phyloP scores from a whole-genome alignment of 108 stramenopile species.

The Cyclotella atomus region DNA sequence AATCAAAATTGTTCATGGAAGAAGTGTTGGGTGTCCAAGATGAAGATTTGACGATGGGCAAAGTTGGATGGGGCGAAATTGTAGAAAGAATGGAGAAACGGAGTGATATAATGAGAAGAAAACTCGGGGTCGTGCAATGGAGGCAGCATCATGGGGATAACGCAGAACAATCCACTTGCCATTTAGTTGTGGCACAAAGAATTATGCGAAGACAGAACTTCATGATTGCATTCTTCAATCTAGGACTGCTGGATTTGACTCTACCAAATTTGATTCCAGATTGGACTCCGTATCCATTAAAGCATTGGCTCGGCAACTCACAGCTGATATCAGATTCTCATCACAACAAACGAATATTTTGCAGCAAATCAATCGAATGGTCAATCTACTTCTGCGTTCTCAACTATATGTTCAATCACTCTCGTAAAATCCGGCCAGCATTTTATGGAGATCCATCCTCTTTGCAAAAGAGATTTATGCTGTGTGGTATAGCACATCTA shows the following conservation, averaged over 20 bases:
- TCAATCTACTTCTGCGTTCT: constrained; percentile 89
- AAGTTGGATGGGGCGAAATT: constrained; percentile 79
- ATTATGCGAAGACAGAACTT: constrained; percentile 97
- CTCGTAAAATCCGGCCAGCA: constrained; percentile 85
- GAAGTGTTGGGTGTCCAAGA: constrained; percentile 71
- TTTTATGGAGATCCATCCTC: constrained; percentile 84
- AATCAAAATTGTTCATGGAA: constrained; percentile 67
- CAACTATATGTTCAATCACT: constrained; percentile 98
- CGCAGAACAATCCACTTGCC: constrained; percentile 44
- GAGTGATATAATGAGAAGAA: constrained; percentile 70
- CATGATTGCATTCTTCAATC: constrained; percentile 93
- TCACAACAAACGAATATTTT: constrained; percentile 41
- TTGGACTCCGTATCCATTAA: constrained; percentile 23
- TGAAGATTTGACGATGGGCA: constrained; percentile 82
- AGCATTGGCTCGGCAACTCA: constrained; percentile 12
- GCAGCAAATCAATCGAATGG: constrained; percentile 87
- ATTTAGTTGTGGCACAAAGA: constrained; percentile 79
- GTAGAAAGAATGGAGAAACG: constrained; percentile 66
- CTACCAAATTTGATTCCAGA: constrained; percentile 45
- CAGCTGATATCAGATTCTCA: neutral
- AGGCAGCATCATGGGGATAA: neutral
- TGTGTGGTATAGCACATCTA: constrained; percentile 91
- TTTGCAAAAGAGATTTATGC: constrained; percentile 75
- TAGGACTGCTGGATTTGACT: constrained; percentile 75
- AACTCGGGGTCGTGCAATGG: constrained; percentile 1